A percentile compares a stretch with the other conserved stretches of the same genome.
Evolutionary conservation across 805 yeast species (phyloP).

Genomic region (Suhomyces sp.): DNA sequence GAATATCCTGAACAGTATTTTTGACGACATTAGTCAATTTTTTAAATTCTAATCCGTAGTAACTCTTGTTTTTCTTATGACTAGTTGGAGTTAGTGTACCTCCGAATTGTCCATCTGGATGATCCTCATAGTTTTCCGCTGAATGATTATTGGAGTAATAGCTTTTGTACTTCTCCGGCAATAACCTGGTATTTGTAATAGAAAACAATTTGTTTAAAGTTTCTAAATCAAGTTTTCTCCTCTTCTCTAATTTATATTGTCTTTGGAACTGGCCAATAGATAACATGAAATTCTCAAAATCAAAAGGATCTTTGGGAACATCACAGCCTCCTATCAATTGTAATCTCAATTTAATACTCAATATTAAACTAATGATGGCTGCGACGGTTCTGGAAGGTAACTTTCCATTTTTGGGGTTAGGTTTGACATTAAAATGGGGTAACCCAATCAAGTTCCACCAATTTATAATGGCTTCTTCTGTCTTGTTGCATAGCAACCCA

Average conservation of each 20-base stretch:
- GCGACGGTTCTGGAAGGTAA: slow-evolving; percentile 70
- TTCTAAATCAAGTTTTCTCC: slow-evolving; percentile 54
- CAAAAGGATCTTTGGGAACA: slow-evolving; percentile 82
- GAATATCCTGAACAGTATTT: slow-evolving; percentile 66
- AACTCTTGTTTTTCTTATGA: slow-evolving; percentile 24
- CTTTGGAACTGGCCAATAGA: slow-evolving; percentile 79
- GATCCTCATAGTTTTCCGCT: slow-evolving; percentile 1
- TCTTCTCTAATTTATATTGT: slow-evolving; percentile 53
- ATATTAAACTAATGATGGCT: slow-evolving; percentile 74
- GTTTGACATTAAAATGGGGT: slow-evolving; percentile 42
- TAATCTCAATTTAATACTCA: slow-evolving; percentile 67
- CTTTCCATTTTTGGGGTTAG: slow-evolving; percentile 50
- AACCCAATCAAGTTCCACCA: slow-evolving; percentile 86
- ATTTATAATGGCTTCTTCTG: slow-evolving; percentile 63
- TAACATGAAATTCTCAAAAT: slow-evolving; percentile 63
- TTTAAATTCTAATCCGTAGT: slow-evolving; percentile 42
- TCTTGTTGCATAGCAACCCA: slow-evolving; percentile 78
- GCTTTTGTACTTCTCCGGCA: slow-evolving; percentile 22
- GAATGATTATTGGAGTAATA: not conserved
- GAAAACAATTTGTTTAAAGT: slow-evolving; percentile 45
- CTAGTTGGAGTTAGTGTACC: slow-evolving; percentile 3
- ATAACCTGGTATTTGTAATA: slow-evolving; percentile 32
- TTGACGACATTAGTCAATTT: slow-evolving; percentile 68
- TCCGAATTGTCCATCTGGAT: not conserved
- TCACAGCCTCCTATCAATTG: slow-evolving; percentile 37